These are phyloP conservation scores for Ambrosia hybrid DNA, from an alignment of 140 eudicot species.

Conservation along the genomic window DNA sequence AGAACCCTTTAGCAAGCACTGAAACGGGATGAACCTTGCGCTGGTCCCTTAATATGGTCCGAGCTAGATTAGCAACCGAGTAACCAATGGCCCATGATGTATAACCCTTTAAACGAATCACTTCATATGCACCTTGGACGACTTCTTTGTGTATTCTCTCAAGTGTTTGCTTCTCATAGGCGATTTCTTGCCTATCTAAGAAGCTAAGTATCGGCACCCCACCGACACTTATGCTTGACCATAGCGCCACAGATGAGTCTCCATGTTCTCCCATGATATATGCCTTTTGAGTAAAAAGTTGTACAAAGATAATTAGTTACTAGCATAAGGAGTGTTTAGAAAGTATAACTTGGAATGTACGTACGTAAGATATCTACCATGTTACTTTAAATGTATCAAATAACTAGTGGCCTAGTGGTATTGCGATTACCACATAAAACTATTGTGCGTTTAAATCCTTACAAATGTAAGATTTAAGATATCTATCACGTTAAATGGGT, in stretches of 20 bases:
- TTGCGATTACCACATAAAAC: too few relatives aligned
- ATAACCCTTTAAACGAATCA: constrained; percentile 75
- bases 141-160: constrained; percentile 76
- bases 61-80: constrained; percentile 73
- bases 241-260: constrained; percentile 82
- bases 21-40: constrained; percentile 73
- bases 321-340: too few relatives aligned
- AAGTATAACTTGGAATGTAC: too few relatives aligned
- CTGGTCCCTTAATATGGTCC: constrained; percentile 65
- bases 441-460: too few relatives aligned
- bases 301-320: neutral
- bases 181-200: constrained; percentile 57
- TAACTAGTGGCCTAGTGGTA: too few relatives aligned
- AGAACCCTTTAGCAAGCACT: constrained; percentile 69
- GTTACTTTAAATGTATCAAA: too few relatives aligned
- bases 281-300: constrained; percentile 45
- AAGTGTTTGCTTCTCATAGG: constrained; percentile 64
- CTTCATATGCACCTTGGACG: constrained; percentile 71
- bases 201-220: constrained; percentile 78
- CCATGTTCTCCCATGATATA: constrained; percentile 89
- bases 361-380: too few relatives aligned
- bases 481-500: too few relatives aligned
- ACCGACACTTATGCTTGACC: constrained; percentile 91
- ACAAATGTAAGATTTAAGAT: too few relatives aligned
- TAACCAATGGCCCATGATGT: constrained; percentile 94